phyloP scores from a whole-genome alignment of 2,329 filamentous ascomycete genomes.

The Pseudofabraea citricarpa region DNA sequence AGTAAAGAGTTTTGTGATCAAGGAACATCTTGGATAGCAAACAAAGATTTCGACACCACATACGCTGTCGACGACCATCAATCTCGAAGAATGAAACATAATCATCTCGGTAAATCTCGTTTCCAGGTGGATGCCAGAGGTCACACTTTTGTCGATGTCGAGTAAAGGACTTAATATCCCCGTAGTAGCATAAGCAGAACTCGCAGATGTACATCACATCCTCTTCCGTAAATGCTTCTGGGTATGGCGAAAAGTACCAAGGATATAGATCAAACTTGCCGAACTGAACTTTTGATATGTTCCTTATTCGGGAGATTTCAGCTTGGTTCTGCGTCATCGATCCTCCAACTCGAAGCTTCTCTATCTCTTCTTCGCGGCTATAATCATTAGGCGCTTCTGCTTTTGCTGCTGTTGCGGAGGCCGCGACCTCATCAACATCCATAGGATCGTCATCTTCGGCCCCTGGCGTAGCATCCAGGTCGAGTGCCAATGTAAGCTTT shows the following conservation, averaged over 20 bases:
- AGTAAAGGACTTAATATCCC: constrained; percentile 73
- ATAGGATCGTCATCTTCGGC: constrained; percentile 35
- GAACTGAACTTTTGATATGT: constrained; percentile 91
- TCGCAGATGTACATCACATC: constrained; percentile 97
- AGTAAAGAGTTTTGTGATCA: constrained; percentile 97
- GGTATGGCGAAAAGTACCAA: constrained; percentile 99
- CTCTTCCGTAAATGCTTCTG: constrained; percentile 78
- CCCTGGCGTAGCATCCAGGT: constrained; percentile 25
- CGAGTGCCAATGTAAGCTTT: constrained; percentile 18
- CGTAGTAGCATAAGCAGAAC: constrained; percentile 91
- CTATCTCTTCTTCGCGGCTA: constrained; percentile 86
- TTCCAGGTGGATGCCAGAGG: constrained; percentile 87
- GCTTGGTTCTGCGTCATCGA: constrained; percentile 99
- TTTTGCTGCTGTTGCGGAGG: constrained; percentile 22
- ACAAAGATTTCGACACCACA: constrained; percentile 95
- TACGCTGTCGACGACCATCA: constrained; percentile 86
- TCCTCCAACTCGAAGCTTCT: constrained; percentile 88
- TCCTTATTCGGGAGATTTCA: constrained; percentile 92
- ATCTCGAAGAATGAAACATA: constrained; percentile 96
- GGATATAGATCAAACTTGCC: constrained; percentile 88
- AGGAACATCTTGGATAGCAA: constrained; percentile 93
- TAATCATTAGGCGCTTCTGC: constrained; percentile 41
- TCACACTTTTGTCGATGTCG: constrained; percentile 88
- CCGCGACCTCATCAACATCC: constrained; percentile 49
- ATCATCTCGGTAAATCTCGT: constrained; percentile 96